Base-by-base conservation (phyloP, 495 filamentous ascomycete species). In the Copromyces sp. region DNA sequence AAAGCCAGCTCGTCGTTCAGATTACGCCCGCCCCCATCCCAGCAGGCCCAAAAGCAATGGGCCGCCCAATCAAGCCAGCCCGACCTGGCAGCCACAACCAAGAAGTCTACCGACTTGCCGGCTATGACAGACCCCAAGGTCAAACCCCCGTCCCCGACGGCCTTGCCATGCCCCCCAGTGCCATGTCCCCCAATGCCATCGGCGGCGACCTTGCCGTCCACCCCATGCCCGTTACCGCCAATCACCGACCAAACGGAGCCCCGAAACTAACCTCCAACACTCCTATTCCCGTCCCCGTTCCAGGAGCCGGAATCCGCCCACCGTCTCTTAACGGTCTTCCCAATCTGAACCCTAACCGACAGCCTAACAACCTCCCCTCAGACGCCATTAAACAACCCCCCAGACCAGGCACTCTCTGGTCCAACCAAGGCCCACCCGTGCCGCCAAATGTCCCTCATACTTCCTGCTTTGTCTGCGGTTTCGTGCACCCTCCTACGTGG, bases 401-500 rank as follows among this genome's bases (percentile, higher is more conserved):
- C 38, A 32, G 39, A 37, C 29, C 37, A n/a, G 29, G 39, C 37
- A 17, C 44, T 47, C 29, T 61, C 20, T 40, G 32, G 12, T 7
- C 39, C 29, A 35, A 41, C 39, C 53, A 69, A 9, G 16, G 20
- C 20, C 69, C 16, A 14, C n/a, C 24, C 9, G 35, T 24, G 24
- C 41, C 24, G 20, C 59, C 17, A 16, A 35, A 45, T 70, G 69
- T 42, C 40, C 73, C 37, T 59, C 71, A 29, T 53, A 74, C 68
- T 59, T 74, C 39, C 37, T 84, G 83, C 73, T 32, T 80, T 12
- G 74, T 84, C 3, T 84, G 83, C 44, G 72, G 24, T 9, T 74
- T 59, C 74, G 39, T 40, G 44, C 82, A 84, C 71, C 72, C 78
- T 4, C 32, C 35, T 9, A 69, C 39, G 14, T 73, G 73, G 53